Evolutionary conservation across 83 land plant genomes (phyloP).

Genomic region (Diphasiastrum complanatum): DNA sequence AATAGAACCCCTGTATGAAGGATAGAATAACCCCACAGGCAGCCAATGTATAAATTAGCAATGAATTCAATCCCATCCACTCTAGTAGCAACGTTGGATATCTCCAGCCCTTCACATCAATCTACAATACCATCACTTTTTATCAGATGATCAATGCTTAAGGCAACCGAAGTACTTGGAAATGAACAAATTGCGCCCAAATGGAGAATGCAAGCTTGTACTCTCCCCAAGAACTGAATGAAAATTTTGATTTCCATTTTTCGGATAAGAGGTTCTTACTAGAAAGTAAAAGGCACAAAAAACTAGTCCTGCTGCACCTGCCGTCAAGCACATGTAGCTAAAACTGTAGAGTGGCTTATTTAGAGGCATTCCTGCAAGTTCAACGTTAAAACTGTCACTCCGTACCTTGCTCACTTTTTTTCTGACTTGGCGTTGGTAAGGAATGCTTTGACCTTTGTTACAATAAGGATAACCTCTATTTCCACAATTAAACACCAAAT

Average conservation of each 20-base stretch:
- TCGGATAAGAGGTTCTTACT: constrained; percentile 26
- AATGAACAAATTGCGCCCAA: background rate
- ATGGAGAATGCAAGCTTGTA: background rate
- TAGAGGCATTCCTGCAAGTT: constrained; percentile 48
- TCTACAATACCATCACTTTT: constrained; percentile 40
- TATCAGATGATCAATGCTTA: background rate
- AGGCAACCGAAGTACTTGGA: background rate
- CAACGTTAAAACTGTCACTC: no score
- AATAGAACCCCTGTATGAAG: constrained; percentile 63
- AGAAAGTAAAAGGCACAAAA: constrained; percentile 37
- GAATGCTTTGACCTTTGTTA: background rate
- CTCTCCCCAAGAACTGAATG: background rate
- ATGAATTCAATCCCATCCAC: constrained; percentile 79
- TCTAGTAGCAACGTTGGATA: constrained; percentile 42
- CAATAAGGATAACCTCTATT: background rate
- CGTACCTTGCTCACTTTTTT: no score
- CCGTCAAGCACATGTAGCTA: constrained; percentile 59
- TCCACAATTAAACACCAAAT: background rate
- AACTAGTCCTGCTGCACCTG: constrained; percentile 47
- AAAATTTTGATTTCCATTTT: background rate
- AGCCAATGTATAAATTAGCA: constrained; percentile 56
- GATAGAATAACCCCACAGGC: constrained; percentile 56
- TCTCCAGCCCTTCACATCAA: constrained; percentile 39
- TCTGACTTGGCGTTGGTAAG: no score
- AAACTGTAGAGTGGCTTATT: constrained; percentile 57